phyloP scores from a whole-genome alignment of 805 yeast species.

The Metschnikowia rubicola region DNA sequence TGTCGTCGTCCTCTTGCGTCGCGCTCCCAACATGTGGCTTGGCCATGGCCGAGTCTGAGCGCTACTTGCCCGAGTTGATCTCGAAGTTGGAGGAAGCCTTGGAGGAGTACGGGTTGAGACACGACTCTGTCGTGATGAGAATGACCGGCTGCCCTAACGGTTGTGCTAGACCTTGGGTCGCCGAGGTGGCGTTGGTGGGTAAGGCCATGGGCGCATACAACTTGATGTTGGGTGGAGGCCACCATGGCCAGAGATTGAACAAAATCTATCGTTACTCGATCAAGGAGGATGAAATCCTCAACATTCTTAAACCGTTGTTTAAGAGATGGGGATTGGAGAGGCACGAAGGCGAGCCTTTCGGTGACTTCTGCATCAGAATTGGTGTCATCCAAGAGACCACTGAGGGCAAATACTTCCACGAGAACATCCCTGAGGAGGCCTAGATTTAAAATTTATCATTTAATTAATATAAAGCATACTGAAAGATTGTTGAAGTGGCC shows the following conservation, averaged over 20 bases:
- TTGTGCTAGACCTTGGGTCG: constrained; percentile 97
- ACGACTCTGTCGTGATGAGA: constrained; percentile 92
- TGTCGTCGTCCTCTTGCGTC: constrained; percentile 94
- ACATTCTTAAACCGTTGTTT: constrained; percentile 76
- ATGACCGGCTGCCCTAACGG: constrained; percentile 99
- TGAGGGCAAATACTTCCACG: constrained; percentile 94
- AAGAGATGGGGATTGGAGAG: constrained; percentile 94
- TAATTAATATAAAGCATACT: no score
- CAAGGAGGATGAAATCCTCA: constrained; percentile 84
- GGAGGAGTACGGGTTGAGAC: constrained; percentile 90
- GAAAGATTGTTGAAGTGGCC: no score
- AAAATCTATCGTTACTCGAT: constrained; percentile 84
- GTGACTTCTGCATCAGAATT: constrained; percentile 83
- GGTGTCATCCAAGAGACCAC: constrained; percentile 86
- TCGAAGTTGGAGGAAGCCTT: constrained; percentile 79
- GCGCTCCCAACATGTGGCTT: constrained; percentile 98
- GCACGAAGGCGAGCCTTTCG: constrained; percentile 88
- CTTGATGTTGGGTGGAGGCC: constrained; percentile 93
- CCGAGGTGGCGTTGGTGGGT: constrained; percentile 93
- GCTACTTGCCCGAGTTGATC: constrained; percentile 81
- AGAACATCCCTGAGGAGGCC: constrained; percentile 80
- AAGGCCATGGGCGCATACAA: constrained; percentile 93
- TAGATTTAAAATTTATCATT: no score
- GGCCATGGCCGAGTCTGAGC: constrained; percentile 98
- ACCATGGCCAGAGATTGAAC: constrained; percentile 87